Percentiles rank a stretch among this genome's conserved stretches.
These are phyloP conservation scores for Gracilariopsis chorda DNA, from an alignment of 23 red algal genomes.

Conservation along the genomic window DNA sequence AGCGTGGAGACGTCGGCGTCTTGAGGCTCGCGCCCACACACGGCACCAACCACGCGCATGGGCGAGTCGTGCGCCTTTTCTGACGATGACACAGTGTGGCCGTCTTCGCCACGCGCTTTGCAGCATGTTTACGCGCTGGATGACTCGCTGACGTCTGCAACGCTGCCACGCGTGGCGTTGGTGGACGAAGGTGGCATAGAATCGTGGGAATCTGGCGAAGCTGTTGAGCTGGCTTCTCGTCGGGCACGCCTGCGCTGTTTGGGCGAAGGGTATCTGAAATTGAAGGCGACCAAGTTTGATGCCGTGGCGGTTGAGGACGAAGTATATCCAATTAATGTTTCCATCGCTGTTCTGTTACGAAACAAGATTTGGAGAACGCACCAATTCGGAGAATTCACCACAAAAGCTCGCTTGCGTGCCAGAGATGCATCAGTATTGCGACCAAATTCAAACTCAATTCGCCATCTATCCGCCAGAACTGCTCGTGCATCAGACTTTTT, in stretches of 20 bases:
- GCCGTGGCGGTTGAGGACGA: neutral
- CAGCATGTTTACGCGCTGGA: neutral
- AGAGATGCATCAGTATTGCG: neutral
- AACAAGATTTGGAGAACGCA: slow-evolving; percentile 16
- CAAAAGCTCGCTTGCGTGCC: neutral
- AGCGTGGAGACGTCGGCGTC: neutral
- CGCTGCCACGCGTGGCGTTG: neutral
- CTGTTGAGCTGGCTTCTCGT: neutral
- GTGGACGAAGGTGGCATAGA: slow-evolving; percentile 38
- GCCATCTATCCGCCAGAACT: neutral
- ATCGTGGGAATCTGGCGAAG: neutral
- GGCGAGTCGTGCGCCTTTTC: neutral
- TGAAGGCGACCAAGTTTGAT: slow-evolving; percentile 10
- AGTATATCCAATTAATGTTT: slow-evolving; percentile 26
- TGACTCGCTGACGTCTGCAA: neutral
- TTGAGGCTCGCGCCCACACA: neutral
- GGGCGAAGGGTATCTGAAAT: slow-evolving; percentile 5
- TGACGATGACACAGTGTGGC: slow-evolving; percentile 19
- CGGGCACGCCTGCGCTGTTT: neutral
- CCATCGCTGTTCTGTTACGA: slow-evolving; percentile 34
- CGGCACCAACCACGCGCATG: neutral
- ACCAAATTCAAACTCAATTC: slow-evolving; percentile 8
- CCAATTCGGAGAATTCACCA: slow-evolving; percentile 70
- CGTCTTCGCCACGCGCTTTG: slow-evolving; percentile 31
- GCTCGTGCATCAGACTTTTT: neutral